Conservation (phyloP, 2,329 filamentous ascomycete species). For the Beauveria sp. region DNA sequence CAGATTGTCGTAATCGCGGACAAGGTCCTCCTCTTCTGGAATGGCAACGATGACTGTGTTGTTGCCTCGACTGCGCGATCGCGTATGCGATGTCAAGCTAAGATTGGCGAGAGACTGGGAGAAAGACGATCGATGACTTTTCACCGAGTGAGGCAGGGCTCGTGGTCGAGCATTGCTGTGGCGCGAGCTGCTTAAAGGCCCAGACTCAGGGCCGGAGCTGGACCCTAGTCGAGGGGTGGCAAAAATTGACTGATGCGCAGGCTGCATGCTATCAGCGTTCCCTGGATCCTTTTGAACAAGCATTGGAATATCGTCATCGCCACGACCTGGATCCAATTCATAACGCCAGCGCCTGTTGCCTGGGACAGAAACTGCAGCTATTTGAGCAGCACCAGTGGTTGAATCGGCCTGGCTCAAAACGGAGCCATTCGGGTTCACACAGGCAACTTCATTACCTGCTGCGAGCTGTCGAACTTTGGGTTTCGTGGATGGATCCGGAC, state of each 20-base stretch:
- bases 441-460: conserved; percentile 39
- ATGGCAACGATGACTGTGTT: conserved; percentile 34
- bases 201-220: conserved; percentile 41
- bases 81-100: conserved; percentile 33
- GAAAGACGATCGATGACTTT: conserved; percentile 40
- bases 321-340: conserved; percentile 71
- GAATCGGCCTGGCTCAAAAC: conserved; percentile 9
- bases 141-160: conserved; percentile 13
- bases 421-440: conserved; percentile 5
- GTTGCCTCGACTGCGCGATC: conserved; percentile 31
- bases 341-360: conserved; percentile 67
- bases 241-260: conserved; percentile 23
- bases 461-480: conserved; percentile 16
- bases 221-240: conserved; percentile 18
- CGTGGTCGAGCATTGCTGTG: conserved; percentile 46
- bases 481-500: conserved; percentile 6
- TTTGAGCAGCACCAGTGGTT: background rate
- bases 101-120: conserved; percentile 86
- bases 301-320: conserved; percentile 74
- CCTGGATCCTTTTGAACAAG: conserved; percentile 65
- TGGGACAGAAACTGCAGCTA: conserved; percentile 3
- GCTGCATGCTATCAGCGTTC: conserved; percentile 17
- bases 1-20: conserved; percentile 91
- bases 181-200: conserved; percentile 22
- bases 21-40: conserved; percentile 62